Base-by-base conservation (phyloP, 2,329 filamentous ascomycete species). In the Neofusicoccum kwambonambiense region DNA sequence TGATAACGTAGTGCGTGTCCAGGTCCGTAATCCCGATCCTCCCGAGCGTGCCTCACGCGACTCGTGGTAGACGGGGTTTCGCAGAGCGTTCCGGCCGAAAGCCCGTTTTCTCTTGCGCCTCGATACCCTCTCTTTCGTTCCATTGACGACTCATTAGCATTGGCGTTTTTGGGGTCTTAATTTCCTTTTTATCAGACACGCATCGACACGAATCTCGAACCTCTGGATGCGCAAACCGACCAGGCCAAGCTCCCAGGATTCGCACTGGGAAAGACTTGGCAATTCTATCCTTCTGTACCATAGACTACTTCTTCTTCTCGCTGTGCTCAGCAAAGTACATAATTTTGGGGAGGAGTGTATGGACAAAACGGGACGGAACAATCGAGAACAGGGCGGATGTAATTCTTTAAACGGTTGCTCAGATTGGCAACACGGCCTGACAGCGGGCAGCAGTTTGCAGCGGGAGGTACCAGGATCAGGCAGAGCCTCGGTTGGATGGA, bases 1-100 rank as follows among this genome's bases (percentile, higher is more conserved):
- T n/a, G 31, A 54, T 64, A 62, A 73, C 31, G 4, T 5, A 19
- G 15, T 54, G n/a, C 37, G 11, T 41, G 31, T 19, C 11, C 34
- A 75, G 73, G 70, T 74, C 41, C 71, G 72, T 31, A 77, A 77
- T 61, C 75, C 75, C 8, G 75, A 77, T 66, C 71, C 72, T 22
- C 63, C 63, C 2, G 63, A 51, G 17, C 52, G 63, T 13, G 12
- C 4, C 22, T 64, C 63, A 34, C 63, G 63, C 37, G 47, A 52
- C 11, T 58, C 54, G 52, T 64, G 54, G 52, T 56, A 60, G 50
- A 27, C 39, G 60, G 31, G 56, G 41, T 22, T 19, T 39, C 39
- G 5, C 50, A 22, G 17, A 35, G 35, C 19, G 11, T 57, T 19
- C 15, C 39, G 22, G 39, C 19, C 8, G 65, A 70, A 62, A 66